Base-by-base conservation (phyloP, 1,284 basidiomycete species). In the Sporisorium graminicola region DNA sequence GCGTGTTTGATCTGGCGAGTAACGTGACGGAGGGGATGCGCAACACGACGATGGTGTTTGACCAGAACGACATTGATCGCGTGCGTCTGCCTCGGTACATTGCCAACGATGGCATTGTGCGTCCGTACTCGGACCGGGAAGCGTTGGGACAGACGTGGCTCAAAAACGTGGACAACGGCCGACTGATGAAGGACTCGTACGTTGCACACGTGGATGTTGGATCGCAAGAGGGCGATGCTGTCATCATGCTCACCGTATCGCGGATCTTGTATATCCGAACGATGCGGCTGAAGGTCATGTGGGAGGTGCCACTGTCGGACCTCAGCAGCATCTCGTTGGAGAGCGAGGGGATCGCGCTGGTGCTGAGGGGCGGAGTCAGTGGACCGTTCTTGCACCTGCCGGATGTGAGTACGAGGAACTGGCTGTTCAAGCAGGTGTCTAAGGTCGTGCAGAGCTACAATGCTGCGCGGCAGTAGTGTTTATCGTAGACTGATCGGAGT, bases 1-100 rank as follows among this genome's bases (percentile, higher is more conserved):
- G 97, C 4, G 91, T 98, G 1, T 96, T 99, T 83, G 97, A 99
- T 86, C 90, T 99, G 49, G 93, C 95, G 4, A 92, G 95, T 31
- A 98, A 96, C 81, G 91, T 98, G 27, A 92, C 93, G n/a, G 96
- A 98, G 89, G 95, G 95, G 89, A 82, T 74, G 77, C 91, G 97
- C 44, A 99, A 99, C 84, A 99, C 97, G 0, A 99, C 97, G 0
- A 98, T 94, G 3, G 96, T 98, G 1, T 99, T 99, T 78, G 97
- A 99, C 84, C 93, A 91, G 75, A 92, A 93, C 51, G 92, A 93
- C 57, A 90, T 95, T 62, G 96, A 98, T 82, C 91, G 95, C 20
- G 90, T 93, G 26, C 90, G 97, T 79, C 87, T 94, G 89, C 96
- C 97, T 29, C 90, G 97, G 58, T 92, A 93, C 79, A 90, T 95